These are phyloP conservation scores for Dichotomopilus funicola DNA, from an alignment of 2,329 filamentous ascomycete species.

Conservation along the genomic window DNA sequence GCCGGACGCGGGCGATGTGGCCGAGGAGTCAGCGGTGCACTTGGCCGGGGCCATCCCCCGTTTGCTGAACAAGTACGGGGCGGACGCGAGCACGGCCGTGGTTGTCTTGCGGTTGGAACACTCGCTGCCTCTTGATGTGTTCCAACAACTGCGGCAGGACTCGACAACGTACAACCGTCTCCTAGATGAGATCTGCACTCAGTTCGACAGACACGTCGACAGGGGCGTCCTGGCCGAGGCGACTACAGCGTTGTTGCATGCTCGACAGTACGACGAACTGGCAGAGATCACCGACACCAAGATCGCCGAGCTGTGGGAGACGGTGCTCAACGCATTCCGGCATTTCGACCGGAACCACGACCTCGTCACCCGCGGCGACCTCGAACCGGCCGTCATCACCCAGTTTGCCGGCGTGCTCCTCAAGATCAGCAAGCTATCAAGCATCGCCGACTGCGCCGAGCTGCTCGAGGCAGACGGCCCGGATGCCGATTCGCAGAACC, in stretches of 20 bases:
- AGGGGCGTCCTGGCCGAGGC: conserved; percentile 80
- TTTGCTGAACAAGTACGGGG: conserved; percentile 87
- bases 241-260: conserved; percentile 73
- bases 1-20: conserved; percentile 60
- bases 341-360: conserved; percentile 65
- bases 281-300: conserved; percentile 78
- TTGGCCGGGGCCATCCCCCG: conserved; percentile 75
- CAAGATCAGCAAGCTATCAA: conserved; percentile 74
- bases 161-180: conserved; percentile 72
- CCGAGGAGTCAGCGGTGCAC: conserved; percentile 71
- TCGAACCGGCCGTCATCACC: conserved; percentile 58
- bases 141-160: conserved; percentile 83
- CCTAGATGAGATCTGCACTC: conserved; percentile 85
- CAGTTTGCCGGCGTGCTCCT: conserved; percentile 68
- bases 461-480: conserved; percentile 59
- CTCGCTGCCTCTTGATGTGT: conserved; percentile 77
- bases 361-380: conserved; percentile 62
- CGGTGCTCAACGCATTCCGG: conserved; percentile 65
- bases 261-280: conserved; percentile 78
- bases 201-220: conserved; percentile 89
- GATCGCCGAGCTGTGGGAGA: conserved; percentile 78
- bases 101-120: conserved; percentile 81
- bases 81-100: conserved; percentile 78
- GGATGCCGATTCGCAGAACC: conserved; percentile 41
- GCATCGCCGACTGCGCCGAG: conserved; percentile 70